These are phyloP conservation scores for Phytophthora hybrid DNA, from an alignment of 352 stramenopile species.

Conservation along the genomic window DNA sequence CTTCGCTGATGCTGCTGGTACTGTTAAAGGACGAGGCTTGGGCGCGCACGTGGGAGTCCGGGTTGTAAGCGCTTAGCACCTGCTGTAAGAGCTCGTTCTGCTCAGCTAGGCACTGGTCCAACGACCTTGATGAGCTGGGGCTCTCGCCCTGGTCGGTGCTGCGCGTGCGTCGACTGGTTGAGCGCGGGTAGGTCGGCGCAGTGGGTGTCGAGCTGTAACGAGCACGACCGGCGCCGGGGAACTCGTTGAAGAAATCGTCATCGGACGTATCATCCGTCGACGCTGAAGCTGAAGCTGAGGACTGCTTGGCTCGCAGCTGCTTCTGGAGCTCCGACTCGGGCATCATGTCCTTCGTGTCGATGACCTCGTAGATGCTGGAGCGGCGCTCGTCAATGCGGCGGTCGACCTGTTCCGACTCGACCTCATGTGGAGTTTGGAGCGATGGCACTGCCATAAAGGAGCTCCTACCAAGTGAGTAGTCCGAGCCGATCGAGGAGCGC, in stretches of 20 bases:
- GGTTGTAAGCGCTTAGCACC: conserved; percentile 39
- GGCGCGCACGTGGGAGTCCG: conserved; percentile 10
- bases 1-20: conserved; percentile 31
- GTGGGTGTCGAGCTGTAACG: conserved; percentile 45
- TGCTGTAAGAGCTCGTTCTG: conserved; percentile 52
- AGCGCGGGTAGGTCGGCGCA: conserved; percentile 19
- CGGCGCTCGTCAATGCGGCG: conserved; percentile 34
- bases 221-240: conserved; percentile 23
- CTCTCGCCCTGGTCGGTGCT: conserved; percentile 38
- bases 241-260: conserved; percentile 30
- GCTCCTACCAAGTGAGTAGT: conserved; percentile 37
- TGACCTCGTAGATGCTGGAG: conserved; percentile 51
- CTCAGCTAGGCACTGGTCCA: conserved; percentile 51
- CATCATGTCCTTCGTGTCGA: conserved; percentile 53
- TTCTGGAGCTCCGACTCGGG: conserved; percentile 38
- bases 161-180: conserved; percentile 33
- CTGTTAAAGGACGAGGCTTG: conserved; percentile 30
- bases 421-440: conserved; percentile 26
- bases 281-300: conserved; percentile 16
- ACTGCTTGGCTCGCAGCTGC: conserved; percentile 36
- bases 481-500: conserved; percentile 43
- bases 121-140: conserved; percentile 29
- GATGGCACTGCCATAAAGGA: conserved; percentile 44
- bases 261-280: conserved; percentile 12
- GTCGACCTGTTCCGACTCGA: conserved; percentile 22